phyloP scores from a whole-genome alignment of 192 early-diverging fungal genomes.

The Coemansia erecta region DNA sequence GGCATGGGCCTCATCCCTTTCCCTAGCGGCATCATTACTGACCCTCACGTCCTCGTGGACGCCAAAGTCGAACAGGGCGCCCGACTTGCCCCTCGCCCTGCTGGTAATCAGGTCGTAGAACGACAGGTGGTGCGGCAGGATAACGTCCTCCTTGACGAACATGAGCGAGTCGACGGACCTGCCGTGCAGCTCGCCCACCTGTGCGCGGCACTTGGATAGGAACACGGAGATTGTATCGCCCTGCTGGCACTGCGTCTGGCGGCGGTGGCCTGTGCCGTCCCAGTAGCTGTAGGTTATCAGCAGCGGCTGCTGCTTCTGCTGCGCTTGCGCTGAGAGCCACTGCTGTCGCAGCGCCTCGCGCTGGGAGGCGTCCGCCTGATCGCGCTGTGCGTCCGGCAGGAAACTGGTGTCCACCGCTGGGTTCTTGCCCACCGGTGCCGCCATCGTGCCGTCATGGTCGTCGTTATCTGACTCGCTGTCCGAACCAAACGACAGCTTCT shows the following conservation, averaged over 20 bases:
- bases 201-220: conserved; percentile 75
- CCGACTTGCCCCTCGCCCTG: conserved; percentile 93
- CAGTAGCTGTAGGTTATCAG: conserved; percentile 90
- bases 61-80: conserved; percentile 91
- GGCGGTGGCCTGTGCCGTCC: conserved; percentile 95
- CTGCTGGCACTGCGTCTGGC: conserved; percentile 73
- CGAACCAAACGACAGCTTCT: conserved; percentile 75
- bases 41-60: conserved; percentile 92
- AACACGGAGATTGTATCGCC: conserved; percentile 88
- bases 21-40: conserved; percentile 73
- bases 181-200: conserved; percentile 79
- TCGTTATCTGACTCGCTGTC: conserved; percentile 52
- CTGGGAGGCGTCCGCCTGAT: conserved; percentile 67
- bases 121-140: conserved; percentile 88
- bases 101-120: conserved; percentile 97
- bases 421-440: conserved; percentile 79
- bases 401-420: conserved; percentile 90
- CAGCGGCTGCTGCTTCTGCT: conserved; percentile 81
- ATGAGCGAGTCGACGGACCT: conserved; percentile 83
- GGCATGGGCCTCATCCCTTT: conserved; percentile 94
- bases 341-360: conserved; percentile 76
- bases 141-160: conserved; percentile 94
- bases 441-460: conserved; percentile 29
- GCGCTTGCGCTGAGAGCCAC: conserved; percentile 82
- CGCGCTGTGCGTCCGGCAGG: conserved; percentile 85